Percentiles rank a stretch among this genome's conserved stretches.
phyloP scores from a whole-genome alignment of 2,329 filamentous ascomycete species.

The Penicillium aurantiogriseum region DNA sequence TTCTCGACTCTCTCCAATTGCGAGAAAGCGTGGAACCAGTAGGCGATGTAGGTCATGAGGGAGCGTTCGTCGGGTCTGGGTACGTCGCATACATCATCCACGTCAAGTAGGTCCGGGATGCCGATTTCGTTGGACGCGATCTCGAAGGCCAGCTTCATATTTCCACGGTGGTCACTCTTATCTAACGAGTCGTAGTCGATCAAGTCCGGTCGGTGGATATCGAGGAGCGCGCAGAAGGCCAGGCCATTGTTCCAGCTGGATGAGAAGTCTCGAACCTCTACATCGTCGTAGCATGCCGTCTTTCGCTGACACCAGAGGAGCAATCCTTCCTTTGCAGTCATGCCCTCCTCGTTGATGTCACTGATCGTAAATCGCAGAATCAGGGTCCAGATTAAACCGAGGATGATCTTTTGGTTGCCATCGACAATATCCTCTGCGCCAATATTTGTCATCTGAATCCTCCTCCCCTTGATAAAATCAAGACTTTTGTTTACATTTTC shows the following conservation, averaged over 20 bases:
- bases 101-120: slow-evolving; percentile 91
- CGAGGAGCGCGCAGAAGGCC: slow-evolving; percentile 91
- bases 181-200: slow-evolving; percentile 96
- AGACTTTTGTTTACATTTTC: slow-evolving; percentile 97
- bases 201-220: slow-evolving; percentile 94
- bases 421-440: slow-evolving; percentile 98
- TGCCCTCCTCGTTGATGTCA: slow-evolving; percentile 96
- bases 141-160: slow-evolving; percentile 98
- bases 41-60: slow-evolving; percentile 99
- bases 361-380: slow-evolving; percentile 98
- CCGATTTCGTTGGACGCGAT: slow-evolving; percentile 95
- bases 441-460: slow-evolving; percentile 98
- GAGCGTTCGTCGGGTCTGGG: slow-evolving; percentile 92
- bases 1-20: slow-evolving; percentile 99
- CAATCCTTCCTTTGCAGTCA: slow-evolving; percentile 95
- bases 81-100: slow-evolving; percentile 97
- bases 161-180: slow-evolving; percentile 89
- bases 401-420: slow-evolving; percentile 94
- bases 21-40: slow-evolving; percentile 99
- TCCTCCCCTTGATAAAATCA: slow-evolving; percentile 84
- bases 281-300: slow-evolving; percentile 96
- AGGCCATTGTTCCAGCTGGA: slow-evolving; percentile 95
- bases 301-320: slow-evolving; percentile 97
- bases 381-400: slow-evolving; percentile 96
- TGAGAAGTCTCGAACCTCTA: slow-evolving; percentile 93